Base-by-base conservation (phyloP, 2,329 filamentous ascomycete species). In the Periconia sp. region DNA sequence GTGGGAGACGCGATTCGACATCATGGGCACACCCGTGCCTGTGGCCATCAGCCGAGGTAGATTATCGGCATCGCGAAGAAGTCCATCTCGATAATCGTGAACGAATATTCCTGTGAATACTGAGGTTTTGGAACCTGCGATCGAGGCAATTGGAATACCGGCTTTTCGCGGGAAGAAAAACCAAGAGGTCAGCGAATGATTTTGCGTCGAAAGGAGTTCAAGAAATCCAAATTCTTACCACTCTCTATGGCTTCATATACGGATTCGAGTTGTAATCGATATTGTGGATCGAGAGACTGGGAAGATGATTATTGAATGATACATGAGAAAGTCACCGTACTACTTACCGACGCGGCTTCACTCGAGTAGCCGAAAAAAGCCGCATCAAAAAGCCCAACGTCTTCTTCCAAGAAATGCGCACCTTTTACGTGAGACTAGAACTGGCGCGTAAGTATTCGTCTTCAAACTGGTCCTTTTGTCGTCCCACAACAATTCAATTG, bases 1-100 rank as follows among this genome's bases (percentile, higher is more conserved):
- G 53, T 74, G 72, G 1, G 68, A 72, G 1, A 77, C 30, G 0
- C 74, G 67, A 37, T 76, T 76, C 1, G 70, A 62, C 1, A 75
- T 23, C 47, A 77, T 71, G 17, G 43, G 2, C 27, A 7, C 13
- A 8, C 43, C 17, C 10, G 20, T 73, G n/a, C n/a, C 41, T 17
- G n/a, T 42, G 3, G 7, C 17, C 17, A 42, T 8, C 17, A 17
- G 18, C 17, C n/a, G n/a, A 10, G 41, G n/a, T 9, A 42, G 20
- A 10, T 11, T 42, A 11, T 11, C 8, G 7, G 7, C 10, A 17
- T 42, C n/a, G n/a, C n/a, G n/a, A 11, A 42, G 10, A 5, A 42
- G 7, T 8, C 41, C 20, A 18, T 42, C n/a, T 11, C 20, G n/a
- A n/a, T 42, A 42, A 17, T 42, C 41, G 10, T 18, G n/a, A 6